A percentile compares a stretch with the other conserved stretches of the same genome.
Evolutionary conservation across 352 stramenopile species (phyloP).

Genomic region (Aphanomyces cochlioides): DNA sequence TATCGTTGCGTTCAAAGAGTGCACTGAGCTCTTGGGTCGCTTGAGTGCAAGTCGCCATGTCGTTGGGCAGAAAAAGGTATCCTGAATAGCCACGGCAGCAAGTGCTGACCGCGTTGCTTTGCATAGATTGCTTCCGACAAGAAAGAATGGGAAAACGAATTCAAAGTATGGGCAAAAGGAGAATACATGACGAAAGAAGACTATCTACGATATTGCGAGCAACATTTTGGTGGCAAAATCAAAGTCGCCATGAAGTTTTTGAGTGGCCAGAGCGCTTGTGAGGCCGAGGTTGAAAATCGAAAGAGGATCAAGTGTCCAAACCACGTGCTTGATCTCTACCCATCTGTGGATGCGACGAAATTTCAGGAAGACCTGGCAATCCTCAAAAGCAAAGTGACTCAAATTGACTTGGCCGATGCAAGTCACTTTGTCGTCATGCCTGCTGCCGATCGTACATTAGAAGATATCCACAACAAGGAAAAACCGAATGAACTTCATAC

Average conservation of each 20-base stretch:
- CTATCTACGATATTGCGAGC: conserved; percentile 5
- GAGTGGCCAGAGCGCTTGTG: background rate
- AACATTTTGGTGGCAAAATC: conserved; percentile 1
- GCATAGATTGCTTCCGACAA: background rate
- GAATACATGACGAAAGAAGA: background rate
- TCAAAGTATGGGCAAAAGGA: background rate
- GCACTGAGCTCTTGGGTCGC: background rate
- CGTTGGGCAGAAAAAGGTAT: background rate
- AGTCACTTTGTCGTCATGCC: conserved; percentile 5
- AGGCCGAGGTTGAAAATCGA: background rate
- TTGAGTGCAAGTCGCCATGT: background rate
- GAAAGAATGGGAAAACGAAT: background rate
- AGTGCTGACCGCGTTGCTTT: background rate
- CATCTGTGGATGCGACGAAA: background rate
- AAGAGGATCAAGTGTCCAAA: background rate
- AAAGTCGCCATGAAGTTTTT: conserved; percentile 13
- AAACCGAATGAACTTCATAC: background rate
- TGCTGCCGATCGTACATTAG: background rate
- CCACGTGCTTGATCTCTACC: background rate
- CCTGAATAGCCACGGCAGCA: too few species aligned
- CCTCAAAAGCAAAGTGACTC: background rate
- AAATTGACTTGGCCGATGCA: background rate
- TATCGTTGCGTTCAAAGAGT: background rate
- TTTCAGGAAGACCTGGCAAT: background rate
- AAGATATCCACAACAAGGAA: conserved; percentile 4